A percentile compares a stretch with the other conserved stretches of the same genome.
Conservation (phyloP, 257 asterid species). For the Eucommia ulmoides region DNA sequence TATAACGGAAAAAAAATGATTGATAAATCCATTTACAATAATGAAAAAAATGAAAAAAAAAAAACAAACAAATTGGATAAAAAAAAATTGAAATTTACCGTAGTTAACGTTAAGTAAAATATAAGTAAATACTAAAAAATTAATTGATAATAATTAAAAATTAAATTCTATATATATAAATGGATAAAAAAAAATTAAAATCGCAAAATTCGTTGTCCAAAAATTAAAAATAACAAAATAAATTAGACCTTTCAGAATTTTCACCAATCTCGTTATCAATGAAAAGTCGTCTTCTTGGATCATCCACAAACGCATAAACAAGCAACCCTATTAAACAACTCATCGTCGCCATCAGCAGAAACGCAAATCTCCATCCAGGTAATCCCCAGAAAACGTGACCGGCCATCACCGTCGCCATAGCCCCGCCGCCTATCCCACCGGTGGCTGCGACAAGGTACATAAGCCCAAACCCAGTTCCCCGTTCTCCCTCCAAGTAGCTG, state of each 20-base stretch:
- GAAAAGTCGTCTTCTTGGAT: conserved; percentile 58
- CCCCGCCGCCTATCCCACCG: conserved; percentile 73
- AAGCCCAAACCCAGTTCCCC: conserved; percentile 93
- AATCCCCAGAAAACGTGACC: conserved; percentile 59
- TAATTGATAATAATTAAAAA: too few species aligned
- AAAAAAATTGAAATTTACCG: too few species aligned
- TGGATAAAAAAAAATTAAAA: too few species aligned
- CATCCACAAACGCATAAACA: conserved; percentile 52
- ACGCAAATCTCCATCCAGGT: conserved; percentile 85
- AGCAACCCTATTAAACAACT: conserved; percentile 59
- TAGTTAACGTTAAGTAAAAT: too few species aligned
- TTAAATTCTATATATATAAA: too few species aligned
- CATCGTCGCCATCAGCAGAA: conserved; percentile 52
- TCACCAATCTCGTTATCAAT: conserved; percentile 19
- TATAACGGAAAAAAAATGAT: too few species aligned
- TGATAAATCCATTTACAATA: too few species aligned
- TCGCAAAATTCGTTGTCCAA: too few species aligned
- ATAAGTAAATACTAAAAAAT: too few species aligned
- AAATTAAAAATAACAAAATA: too few species aligned
- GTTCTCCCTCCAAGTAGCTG: conserved; percentile 65
- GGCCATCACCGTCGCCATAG: conserved; percentile 48
- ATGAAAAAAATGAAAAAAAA: too few species aligned
- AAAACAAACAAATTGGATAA: too few species aligned
- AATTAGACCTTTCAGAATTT: conserved; percentile 17
- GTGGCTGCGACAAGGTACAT: conserved; percentile 51